A percentile compares a stretch with the other conserved stretches of the same genome.
Evolutionary conservation across 2,329 filamentous ascomycete species (phyloP).

Genomic region (Aspergillus felis): DNA sequence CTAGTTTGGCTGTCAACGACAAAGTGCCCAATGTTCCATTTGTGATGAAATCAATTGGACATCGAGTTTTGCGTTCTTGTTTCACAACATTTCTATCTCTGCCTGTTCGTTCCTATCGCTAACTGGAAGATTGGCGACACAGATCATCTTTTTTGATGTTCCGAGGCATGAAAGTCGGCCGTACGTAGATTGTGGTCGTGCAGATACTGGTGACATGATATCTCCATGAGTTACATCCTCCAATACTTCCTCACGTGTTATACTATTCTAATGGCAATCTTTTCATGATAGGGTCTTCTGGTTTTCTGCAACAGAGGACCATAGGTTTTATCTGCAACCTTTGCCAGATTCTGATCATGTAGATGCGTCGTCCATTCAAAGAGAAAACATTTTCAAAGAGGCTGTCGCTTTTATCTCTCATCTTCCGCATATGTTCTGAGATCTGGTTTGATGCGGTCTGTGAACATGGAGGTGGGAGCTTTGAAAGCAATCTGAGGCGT

Average conservation of each 20-base stretch:
- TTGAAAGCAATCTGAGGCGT: not conserved
- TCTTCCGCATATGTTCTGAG: not conserved
- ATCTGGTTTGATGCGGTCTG: not conserved
- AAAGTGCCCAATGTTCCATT: slow-evolving; percentile 1
- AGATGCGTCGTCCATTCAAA: not conserved
- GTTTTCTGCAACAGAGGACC: not conserved
- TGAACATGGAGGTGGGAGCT: not conserved
- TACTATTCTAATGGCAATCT: slow-evolving; percentile 6
- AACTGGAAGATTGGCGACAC: slow-evolving; percentile 23
- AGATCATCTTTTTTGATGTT: slow-evolving; percentile 19
- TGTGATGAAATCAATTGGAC: not conserved
- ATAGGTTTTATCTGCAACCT: not conserved
- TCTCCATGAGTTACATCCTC: slow-evolving; percentile 15
- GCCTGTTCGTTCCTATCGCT: slow-evolving; percentile 21
- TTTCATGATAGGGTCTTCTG: not conserved
- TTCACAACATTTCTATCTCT: slow-evolving; percentile 11
- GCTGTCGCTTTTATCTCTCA: not conserved
- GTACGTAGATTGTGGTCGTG: slow-evolving; percentile 14
- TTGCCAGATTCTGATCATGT: not conserved
- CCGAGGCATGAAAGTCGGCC: slow-evolving; percentile 14
- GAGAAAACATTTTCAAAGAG: not conserved
- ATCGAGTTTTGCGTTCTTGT: not conserved
- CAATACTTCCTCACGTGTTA: slow-evolving; percentile 4
- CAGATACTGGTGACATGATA: slow-evolving; percentile 8
- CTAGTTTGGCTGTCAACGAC: slow-evolving; percentile 13